Conservation (phyloP, 2,329 filamentous ascomycete species). For the Xylariaceae sp. region DNA sequence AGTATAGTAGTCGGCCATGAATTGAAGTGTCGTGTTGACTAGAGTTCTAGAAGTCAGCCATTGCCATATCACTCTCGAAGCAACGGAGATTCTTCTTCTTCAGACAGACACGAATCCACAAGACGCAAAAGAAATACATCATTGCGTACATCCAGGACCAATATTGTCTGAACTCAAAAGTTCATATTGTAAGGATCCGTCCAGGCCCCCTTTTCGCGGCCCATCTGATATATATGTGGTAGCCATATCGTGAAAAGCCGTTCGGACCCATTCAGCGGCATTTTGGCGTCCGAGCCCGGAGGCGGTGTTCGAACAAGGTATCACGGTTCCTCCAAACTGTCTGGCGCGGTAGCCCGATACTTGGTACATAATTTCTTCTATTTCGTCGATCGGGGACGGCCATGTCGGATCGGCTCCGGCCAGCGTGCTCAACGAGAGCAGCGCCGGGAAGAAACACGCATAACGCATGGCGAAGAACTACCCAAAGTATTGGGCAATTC, state of each 20-base stretch:
- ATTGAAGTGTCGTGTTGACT: constrained; percentile 47
- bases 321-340: constrained; percentile 54
- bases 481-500: not conserved
- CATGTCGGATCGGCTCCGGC: constrained; percentile 52
- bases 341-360: constrained; percentile 51
- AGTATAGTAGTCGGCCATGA: constrained; percentile 51
- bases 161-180: constrained; percentile 52
- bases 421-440: constrained; percentile 35
- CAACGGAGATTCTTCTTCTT: no score
- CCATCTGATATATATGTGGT: constrained; percentile 46
- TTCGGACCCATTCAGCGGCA: constrained; percentile 59
- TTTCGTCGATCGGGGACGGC: constrained; percentile 56
- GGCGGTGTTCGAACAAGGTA: constrained; percentile 52
- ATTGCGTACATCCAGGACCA: constrained; percentile 41
- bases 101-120: no score
- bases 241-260: constrained; percentile 60
- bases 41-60: no score
- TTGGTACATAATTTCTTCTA: constrained; percentile 62
- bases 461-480: constrained; percentile 27
- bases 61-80: no score
- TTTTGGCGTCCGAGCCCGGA: constrained; percentile 53
- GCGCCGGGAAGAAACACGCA: constrained; percentile 28
- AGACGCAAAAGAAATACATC: no score
- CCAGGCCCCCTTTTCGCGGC: constrained; percentile 47
- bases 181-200: constrained; percentile 59